Evolutionary conservation across 768 basidiomycete genomes (phyloP), one percentile per base, ranked within the genome.

Genomic region (Naganishia friedmannii): DNA sequence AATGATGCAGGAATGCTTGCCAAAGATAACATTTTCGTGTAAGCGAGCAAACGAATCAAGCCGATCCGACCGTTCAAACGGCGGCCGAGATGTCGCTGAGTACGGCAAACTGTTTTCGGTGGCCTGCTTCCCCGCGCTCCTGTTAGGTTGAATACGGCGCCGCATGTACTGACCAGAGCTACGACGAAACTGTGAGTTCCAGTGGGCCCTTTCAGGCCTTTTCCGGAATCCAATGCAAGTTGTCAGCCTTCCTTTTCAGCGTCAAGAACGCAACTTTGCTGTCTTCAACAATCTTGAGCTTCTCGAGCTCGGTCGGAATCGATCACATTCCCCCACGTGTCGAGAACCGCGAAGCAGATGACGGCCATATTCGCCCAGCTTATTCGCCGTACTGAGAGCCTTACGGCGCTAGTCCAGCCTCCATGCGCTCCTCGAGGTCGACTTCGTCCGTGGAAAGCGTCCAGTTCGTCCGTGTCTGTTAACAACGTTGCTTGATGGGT

Each of bases 21-120:
- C 54, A 55, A 55, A 55, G 54, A 55, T 55, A 34, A 55, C 54
- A 29, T 55, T 55, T 55, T 34, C 32, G 8, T 55, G 29, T 55
- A 55, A 55, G 54, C 54, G 54, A 55, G 54, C 29, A 17, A 29
- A 55, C 19, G 48, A 29, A 29, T 55, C 54, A 55, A 55, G 28
- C 54, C 54, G 54, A 29, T 31, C 28, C 28, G 53, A 53, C 28
- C 53, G 23, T 15, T 23, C 29, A 55, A 34, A 55, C 32, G 48
- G 48, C 48, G 48, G 48, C 48, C 42, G 42, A 42, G n/a, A 1
- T 51, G 6, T 51, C n/a, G n/a, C 7, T 51, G 23, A 23, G 21
- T 51, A 51, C 48, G 48, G 48, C 23, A 51, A 51, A 12, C 48
- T 51, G n/a, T 51, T 26, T 51, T 26, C 48, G 48, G 3, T 51